phyloP scores from a whole-genome alignment of 768 basidiomycete genomes.

The Russula compacta region DNA sequence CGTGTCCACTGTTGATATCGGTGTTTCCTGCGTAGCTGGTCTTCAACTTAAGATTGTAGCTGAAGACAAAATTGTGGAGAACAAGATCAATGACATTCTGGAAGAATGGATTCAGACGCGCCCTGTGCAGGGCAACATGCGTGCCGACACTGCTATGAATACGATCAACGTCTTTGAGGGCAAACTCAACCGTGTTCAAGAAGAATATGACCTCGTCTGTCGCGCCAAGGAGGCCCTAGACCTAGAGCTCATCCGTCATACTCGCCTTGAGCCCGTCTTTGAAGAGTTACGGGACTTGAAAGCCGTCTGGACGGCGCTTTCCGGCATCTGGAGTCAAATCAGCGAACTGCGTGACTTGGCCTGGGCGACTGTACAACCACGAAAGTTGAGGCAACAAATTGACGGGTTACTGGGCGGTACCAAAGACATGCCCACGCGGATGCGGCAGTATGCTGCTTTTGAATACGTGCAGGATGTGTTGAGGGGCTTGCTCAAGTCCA shows the following conservation, averaged over 20 bases:
- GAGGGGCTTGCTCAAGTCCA: slow-evolving; percentile 79
- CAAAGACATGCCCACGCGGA: slow-evolving; percentile 97
- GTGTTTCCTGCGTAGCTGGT: slow-evolving; percentile 48
- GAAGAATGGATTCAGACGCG: slow-evolving; percentile 93
- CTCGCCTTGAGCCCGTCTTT: slow-evolving; percentile 85
- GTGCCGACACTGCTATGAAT: slow-evolving; percentile 93
- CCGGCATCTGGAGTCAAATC: slow-evolving; percentile 94
- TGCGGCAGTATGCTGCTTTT: slow-evolving; percentile 98
- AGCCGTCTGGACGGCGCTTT: slow-evolving; percentile 97
- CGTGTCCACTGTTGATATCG: not conserved
- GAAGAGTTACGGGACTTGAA: slow-evolving; percentile 96
- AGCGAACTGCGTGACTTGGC: slow-evolving; percentile 77
- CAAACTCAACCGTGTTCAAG: slow-evolving; percentile 79
- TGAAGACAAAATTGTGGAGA: slow-evolving; percentile 96
- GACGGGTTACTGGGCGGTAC: slow-evolving; percentile 89
- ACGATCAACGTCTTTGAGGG: slow-evolving; percentile 93
- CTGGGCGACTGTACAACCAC: slow-evolving; percentile 90
- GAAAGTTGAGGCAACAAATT: slow-evolving; percentile 89
- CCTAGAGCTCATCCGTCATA: slow-evolving; percentile 82
- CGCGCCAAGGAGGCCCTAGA: slow-evolving; percentile 96
- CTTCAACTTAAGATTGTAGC: slow-evolving; percentile 99
- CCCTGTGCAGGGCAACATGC: slow-evolving; percentile 93
- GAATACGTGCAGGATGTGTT: slow-evolving; percentile 95
- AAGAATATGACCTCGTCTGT: slow-evolving; percentile 92
- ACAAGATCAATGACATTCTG: slow-evolving; percentile 86